Percentiles rank a stretch among this genome's conserved stretches.
These are phyloP conservation scores for Kluyveromyces siamensis DNA, from an alignment of 805 yeast species.

Conservation along the genomic window DNA sequence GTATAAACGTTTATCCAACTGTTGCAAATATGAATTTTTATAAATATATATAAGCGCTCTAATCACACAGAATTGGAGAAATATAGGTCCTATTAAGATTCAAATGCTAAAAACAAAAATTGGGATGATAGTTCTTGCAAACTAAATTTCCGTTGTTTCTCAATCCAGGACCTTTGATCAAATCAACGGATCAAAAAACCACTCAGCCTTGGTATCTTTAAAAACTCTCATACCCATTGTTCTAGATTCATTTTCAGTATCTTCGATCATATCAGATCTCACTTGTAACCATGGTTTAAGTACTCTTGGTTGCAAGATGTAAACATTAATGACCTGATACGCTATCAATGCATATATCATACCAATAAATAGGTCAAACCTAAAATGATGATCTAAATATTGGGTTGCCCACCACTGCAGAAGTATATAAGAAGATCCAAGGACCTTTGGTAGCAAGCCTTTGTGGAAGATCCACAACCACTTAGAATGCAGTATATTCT, in stretches of 20 bases:
- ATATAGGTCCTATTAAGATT: too few relatives aligned
- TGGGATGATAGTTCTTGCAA: background rate
- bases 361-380: conserved; percentile 52
- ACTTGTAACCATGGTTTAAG: conserved; percentile 22
- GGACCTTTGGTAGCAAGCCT: conserved; percentile 21
- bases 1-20: background rate
- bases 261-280: conserved; percentile 30
- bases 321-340: conserved; percentile 34
- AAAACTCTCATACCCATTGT: conserved; percentile 65
- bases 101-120: background rate
- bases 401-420: conserved; percentile 72
- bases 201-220: conserved; percentile 36
- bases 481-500: background rate
- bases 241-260: conserved; percentile 33
- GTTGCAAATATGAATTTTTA: background rate
- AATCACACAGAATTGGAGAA: too few relatives aligned
- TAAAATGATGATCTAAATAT: conserved; percentile 65
- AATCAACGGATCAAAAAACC: conserved; percentile 46
- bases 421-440: conserved; percentile 37
- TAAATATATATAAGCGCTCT: background rate
- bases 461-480: conserved; percentile 21
- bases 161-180: conserved; percentile 9
- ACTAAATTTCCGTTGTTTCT: background rate
- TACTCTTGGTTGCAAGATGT: conserved; percentile 30
- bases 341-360: conserved; percentile 39